These are phyloP conservation scores for Wickerhamiella musiphila DNA, from an alignment of 805 yeast species.

Conservation along the genomic window DNA sequence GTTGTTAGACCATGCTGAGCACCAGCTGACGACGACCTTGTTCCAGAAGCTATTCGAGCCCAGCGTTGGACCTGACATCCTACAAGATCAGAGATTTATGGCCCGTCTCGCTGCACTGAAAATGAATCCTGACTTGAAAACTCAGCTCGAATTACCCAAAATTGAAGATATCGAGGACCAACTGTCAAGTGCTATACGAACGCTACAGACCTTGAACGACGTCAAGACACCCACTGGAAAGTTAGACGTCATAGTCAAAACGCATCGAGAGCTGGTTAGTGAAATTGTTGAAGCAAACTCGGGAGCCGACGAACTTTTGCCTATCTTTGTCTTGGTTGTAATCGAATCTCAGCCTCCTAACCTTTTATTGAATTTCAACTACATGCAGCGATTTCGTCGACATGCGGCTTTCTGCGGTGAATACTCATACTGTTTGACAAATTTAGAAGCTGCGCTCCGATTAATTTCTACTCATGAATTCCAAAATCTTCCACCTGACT, in stretches of 20 bases:
- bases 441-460: conserved; percentile 27
- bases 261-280: conserved; percentile 23
- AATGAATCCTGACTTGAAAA: conserved; percentile 15
- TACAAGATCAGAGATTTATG: conserved; percentile 7
- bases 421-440: conserved; percentile 26
- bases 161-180: conserved; percentile 5
- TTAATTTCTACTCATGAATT: conserved; percentile 22
- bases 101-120: conserved; percentile 18
- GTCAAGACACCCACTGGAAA: conserved; percentile 22
- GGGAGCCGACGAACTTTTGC: conserved; percentile 25
- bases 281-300: conserved; percentile 13
- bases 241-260: conserved; percentile 19
- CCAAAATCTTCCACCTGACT: conserved; percentile 19
- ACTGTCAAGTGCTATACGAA: conserved; percentile 8
- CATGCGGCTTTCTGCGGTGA: conserved; percentile 21
- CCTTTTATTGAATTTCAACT: conserved; percentile 22
- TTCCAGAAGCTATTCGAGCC: conserved; percentile 21
- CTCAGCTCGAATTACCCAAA: conserved; percentile 18
- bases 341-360: conserved; percentile 19
- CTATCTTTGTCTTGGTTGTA: conserved; percentile 22
- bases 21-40: conserved; percentile 21
- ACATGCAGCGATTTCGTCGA: conserved; percentile 25
- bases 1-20: conserved; percentile 23
- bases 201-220: conserved; percentile 12
- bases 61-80: conserved; percentile 2